phyloP scores from a whole-genome alignment of 1,284 basidiomycete genomes.

The Malassezia slooffiae region DNA sequence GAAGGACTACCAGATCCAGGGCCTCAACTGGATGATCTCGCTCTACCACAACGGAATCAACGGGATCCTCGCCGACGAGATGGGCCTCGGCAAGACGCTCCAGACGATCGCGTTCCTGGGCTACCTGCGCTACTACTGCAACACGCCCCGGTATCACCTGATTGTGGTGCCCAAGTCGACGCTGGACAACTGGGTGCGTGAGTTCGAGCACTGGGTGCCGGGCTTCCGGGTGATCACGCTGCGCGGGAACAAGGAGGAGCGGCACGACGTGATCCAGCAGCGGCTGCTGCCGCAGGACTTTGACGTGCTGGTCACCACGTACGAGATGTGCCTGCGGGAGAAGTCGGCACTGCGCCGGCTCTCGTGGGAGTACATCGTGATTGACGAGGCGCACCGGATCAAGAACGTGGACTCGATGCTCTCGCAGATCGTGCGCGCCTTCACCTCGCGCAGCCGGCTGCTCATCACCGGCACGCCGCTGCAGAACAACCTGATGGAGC shows the following conservation, averaged over 20 bases:
- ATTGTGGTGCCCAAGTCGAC: conserved; percentile 97
- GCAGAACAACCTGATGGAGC: conserved; percentile 93
- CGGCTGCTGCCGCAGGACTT: conserved; percentile 78
- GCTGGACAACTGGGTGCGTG: conserved; percentile 89
- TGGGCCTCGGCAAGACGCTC: conserved; percentile 95
- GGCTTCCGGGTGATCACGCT: conserved; percentile 67
- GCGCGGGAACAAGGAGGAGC: conserved; percentile 80
- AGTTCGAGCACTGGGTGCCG: conserved; percentile 85
- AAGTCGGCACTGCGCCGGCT: conserved; percentile 84
- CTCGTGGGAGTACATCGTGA: conserved; percentile 94
- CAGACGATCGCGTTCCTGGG: conserved; percentile 97
- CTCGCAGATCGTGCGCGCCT: conserved; percentile 84
- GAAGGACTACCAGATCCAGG: conserved; percentile 90
- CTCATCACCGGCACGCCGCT: conserved; percentile 95
- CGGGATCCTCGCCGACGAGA: conserved; percentile 42
- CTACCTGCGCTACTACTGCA: conserved; percentile 76
- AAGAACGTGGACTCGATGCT: conserved; percentile 97
- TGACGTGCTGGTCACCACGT: conserved; percentile 88
- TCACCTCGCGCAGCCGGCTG: conserved; percentile 74
- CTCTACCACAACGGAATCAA: conserved; percentile 40
- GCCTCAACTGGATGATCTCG: conserved; percentile 79
- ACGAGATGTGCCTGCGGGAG: conserved; percentile 94
- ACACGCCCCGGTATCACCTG: conserved; percentile 71
- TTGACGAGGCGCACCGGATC: conserved; percentile 98
- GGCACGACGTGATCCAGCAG: conserved; percentile 65